Evolutionary conservation across 2,329 filamentous ascomycete species (phyloP).

Genomic region (Fusarium sp.): DNA sequence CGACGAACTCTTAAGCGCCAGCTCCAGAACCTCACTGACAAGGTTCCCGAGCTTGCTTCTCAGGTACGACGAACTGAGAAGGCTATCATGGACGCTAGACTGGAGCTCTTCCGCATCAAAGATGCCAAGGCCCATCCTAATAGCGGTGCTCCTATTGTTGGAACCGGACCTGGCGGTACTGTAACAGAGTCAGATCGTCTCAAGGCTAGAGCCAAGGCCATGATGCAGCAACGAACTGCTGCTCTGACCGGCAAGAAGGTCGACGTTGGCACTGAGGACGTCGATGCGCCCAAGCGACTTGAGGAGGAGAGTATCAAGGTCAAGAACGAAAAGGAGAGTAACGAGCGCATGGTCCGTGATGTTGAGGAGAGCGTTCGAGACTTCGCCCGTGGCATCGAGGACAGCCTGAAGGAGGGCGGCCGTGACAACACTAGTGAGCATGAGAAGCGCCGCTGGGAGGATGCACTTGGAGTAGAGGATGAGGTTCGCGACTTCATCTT

Average conservation of each 20-base stretch:
- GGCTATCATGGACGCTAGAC: slow-evolving; percentile 87
- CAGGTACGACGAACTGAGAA: slow-evolving; percentile 91
- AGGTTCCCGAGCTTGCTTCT: slow-evolving; percentile 90
- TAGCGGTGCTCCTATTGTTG: slow-evolving; percentile 83
- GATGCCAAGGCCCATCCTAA: slow-evolving; percentile 93
- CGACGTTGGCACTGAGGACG: slow-evolving; percentile 75
- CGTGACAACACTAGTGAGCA: slow-evolving; percentile 84
- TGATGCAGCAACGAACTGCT: slow-evolving; percentile 98
- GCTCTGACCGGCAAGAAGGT: slow-evolving; percentile 88
- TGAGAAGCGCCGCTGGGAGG: slow-evolving; percentile 93
- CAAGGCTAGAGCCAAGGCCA: slow-evolving; percentile 93
- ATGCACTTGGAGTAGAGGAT: slow-evolving; percentile 94
- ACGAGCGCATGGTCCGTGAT: slow-evolving; percentile 95
- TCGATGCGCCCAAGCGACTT: slow-evolving; percentile 82
- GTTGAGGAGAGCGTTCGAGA: slow-evolving; percentile 96
- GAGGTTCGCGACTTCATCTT: slow-evolving; percentile 98
- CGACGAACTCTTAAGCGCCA: slow-evolving; percentile 87
- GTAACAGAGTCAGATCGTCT: slow-evolving; percentile 94
- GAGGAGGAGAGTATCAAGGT: slow-evolving; percentile 89
- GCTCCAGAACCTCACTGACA: slow-evolving; percentile 87
- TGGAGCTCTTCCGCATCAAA: slow-evolving; percentile 92
- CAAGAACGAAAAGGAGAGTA: slow-evolving; percentile 87
- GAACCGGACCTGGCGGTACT: slow-evolving; percentile 89
- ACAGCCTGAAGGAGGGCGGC: slow-evolving; percentile 83
- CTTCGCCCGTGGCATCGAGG: slow-evolving; percentile 85